These are phyloP conservation scores for Sporothrix schenckii DNA, from an alignment of 2,329 filamentous ascomycete species.

Conservation along the genomic window DNA sequence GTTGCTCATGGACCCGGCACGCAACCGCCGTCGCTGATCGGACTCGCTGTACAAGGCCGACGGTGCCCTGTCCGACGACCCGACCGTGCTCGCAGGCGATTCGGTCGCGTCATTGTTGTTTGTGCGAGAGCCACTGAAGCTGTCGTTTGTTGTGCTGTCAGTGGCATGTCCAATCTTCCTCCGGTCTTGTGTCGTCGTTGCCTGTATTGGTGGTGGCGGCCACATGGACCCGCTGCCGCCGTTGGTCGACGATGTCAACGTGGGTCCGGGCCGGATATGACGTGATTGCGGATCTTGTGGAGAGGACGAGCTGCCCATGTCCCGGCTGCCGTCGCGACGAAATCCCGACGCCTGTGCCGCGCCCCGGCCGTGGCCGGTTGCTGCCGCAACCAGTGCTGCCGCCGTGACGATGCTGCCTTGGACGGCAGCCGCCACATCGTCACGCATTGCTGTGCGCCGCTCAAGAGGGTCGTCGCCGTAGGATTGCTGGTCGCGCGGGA, in stretches of 20 bases:
- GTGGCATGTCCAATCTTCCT: background rate
- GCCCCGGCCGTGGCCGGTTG: constrained; percentile 7
- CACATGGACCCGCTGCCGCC: constrained; percentile 15
- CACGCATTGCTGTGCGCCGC: background rate
- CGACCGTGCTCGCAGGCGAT: constrained; percentile 20
- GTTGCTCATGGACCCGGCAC: constrained; percentile 21
- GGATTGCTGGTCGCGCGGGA: background rate
- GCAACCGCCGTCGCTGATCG: constrained; percentile 19
- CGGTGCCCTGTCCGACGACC: constrained; percentile 12
- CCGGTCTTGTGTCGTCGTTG: background rate
- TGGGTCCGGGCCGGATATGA: background rate
- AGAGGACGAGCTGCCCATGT: constrained; percentile 10
- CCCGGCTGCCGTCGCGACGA: background rate
- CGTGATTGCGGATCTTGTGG: background rate
- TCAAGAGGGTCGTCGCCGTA: background rate
- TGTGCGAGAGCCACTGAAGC: constrained; percentile 3
- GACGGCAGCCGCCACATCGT: constrained; percentile 16
- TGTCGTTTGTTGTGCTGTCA: background rate
- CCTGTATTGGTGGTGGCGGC: constrained; percentile 6
- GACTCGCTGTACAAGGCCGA: constrained; percentile 17
- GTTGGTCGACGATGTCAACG: background rate
- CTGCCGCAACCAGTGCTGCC: constrained; percentile 22
- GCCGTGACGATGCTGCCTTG: constrained; percentile 25
- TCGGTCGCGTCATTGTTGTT: constrained; percentile 13
- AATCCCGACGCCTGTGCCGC: constrained; percentile 13